Evolutionary conservation across 306 rosid species (phyloP).

Genomic region (Rosa persica): DNA sequence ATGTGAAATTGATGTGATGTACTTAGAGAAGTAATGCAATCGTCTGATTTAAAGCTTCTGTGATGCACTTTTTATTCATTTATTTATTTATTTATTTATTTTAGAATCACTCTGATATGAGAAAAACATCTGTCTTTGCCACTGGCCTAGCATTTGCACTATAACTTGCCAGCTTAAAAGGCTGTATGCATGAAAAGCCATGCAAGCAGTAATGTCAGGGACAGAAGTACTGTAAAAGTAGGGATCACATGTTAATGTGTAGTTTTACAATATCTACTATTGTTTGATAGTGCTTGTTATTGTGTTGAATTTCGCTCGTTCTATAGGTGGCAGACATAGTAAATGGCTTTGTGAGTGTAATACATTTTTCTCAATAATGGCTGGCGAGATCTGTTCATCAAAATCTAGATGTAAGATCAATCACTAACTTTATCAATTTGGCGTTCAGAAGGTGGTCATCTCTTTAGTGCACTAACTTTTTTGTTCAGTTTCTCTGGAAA

Average conservation of each 20-base stretch:
- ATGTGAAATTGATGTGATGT: neutral
- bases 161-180: neutral
- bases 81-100: neutral
- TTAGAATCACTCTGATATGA: neutral
- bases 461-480: neutral
- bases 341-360: constrained; percentile 44
- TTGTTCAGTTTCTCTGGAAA: neutral
- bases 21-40: neutral
- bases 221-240: neutral
- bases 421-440: neutral
- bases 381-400: constrained; percentile 33
- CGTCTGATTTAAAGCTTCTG: neutral
- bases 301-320: constrained; percentile 12
- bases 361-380: constrained; percentile 38
- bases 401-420: constrained; percentile 34
- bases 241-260: neutral
- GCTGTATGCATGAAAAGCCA: neutral
- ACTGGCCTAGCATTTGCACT: neutral
- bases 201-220: neutral
- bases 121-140: neutral
- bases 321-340: constrained; percentile 35
- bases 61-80: neutral
- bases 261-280: neutral
- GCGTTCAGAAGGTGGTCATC: neutral
- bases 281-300: neutral